A percentile compares a stretch with the other conserved stretches of the same genome.
These are phyloP conservation scores for Coleophoma cylindrospora DNA, from an alignment of 2,329 filamentous ascomycete species.

Conservation along the genomic window DNA sequence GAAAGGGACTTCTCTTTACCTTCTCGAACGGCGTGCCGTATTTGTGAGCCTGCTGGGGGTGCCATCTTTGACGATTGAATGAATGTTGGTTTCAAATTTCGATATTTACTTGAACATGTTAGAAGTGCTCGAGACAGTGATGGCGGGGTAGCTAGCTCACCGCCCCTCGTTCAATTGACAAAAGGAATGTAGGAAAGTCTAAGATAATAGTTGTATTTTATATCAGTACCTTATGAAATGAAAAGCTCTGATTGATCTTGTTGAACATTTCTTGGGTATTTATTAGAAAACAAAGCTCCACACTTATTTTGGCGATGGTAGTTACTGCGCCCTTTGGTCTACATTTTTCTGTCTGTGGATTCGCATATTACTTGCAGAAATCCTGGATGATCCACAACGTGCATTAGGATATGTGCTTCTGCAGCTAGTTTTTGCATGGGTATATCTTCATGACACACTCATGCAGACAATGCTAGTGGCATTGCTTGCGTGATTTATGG, in stretches of 20 bases:
- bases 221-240: too few species aligned
- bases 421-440: not conserved
- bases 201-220: too few species aligned
- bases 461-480: not conserved
- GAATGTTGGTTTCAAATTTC: not conserved
- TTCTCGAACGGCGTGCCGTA: conserved; percentile 54
- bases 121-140: not conserved
- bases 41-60: conserved; percentile 12
- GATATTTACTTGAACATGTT: too few species aligned
- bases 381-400: too few species aligned
- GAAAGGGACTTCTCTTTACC: conserved; percentile 32
- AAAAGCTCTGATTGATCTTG: too few species aligned
- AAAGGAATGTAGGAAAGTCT: too few species aligned
- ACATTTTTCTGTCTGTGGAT: not conserved
- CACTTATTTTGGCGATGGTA: too few species aligned
- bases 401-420: not conserved
- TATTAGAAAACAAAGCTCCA: too few species aligned
- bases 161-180: too few species aligned
- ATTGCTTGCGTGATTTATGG: not conserved
- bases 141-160: not conserved
- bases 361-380: too few species aligned
- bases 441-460: not conserved
- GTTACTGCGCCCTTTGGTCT: not conserved
- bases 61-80: not conserved
- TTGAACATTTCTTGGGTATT: too few species aligned